Evolutionary conservation across 2,329 filamentous ascomycete species (phyloP), one percentile per base, ranked within the genome.

Genomic region (Penicillium sp.): DNA sequence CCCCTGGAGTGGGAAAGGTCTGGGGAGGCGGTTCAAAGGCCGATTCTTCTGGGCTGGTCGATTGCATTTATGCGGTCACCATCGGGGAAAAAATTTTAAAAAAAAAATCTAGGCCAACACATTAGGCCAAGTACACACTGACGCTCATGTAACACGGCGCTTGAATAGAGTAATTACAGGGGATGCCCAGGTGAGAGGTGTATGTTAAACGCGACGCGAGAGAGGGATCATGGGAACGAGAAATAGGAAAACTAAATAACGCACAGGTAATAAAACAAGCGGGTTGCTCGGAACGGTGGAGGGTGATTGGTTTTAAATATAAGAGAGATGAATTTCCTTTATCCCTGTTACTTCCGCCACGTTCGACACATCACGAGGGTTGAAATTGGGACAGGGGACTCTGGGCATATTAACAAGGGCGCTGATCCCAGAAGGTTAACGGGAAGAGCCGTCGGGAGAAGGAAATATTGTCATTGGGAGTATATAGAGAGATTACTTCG

Each of bases 301-400:
- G 46, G 46, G 17, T 58, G 44, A 55, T 59, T 56, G 53, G 53
- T 37, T 50, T 53, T 45, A 19, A 50, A 32, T 21, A 24, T 40
- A 17, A 43, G 35, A 38, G 15, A 24, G 35, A 39, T 38, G 43
- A 19, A 44, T 47, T 52, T 48, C 32, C 41, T 50, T 45, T 46
- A 51, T 52, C 51, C 46, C 51, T 58, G 52, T 53, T 51, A 48
- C 56, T 53, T 58, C 62, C 57, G 61, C 59, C 63, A 64, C 62
- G 62, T 59, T 64, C 53, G 57, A 61, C 57, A 61, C 56, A 62
- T 62, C 59, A 64, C 57, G 61, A 57, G 56, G 51, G 38, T 42
- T 48, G 33, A 32, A 54, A 51, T 46, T 48, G 45, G 49, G 47
- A 26, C 31, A 49, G 49, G 48, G 53, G 4, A 37, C 33, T 47